Conservation (phyloP, 768 basidiomycete species). For the Porphyrellus cyaneotinctus region DNA sequence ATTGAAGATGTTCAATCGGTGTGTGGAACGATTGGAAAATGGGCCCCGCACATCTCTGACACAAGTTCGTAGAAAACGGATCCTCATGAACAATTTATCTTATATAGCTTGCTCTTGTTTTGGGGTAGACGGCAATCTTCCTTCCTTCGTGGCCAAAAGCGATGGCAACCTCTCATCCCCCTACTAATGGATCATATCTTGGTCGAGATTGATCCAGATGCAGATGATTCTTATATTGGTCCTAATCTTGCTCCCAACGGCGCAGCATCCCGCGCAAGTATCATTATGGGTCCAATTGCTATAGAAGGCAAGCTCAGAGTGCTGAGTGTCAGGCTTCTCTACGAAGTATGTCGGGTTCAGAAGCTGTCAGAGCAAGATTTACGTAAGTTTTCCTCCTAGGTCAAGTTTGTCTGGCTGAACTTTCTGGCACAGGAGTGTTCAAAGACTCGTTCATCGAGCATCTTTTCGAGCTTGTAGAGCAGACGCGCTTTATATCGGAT, state of each 20-base stretch:
- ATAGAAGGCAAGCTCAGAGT: conserved; percentile 81
- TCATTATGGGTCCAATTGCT: conserved; percentile 48
- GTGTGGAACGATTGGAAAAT: conserved; percentile 23
- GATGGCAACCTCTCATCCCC: conserved; percentile 80
- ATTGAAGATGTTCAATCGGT: conserved; percentile 67
- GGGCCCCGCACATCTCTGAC: conserved; percentile 4
- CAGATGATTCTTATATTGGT: conserved; percentile 55
- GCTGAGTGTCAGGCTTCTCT: conserved; percentile 71
- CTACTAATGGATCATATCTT: conserved; percentile 81
- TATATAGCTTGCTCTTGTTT: conserved; percentile 71
- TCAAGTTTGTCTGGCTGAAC: conserved; percentile 9
- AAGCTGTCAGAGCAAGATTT: conserved; percentile 74
- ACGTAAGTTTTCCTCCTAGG: conserved; percentile 44
- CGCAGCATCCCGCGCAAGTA: conserved; percentile 34
- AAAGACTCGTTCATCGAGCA: conserved; percentile 81
- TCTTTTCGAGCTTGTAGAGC: conserved; percentile 90
- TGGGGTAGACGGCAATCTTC: conserved; percentile 66
- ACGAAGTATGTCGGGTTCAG: conserved; percentile 92
- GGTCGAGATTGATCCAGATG: conserved; percentile 76
- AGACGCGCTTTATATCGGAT: conserved; percentile 81
- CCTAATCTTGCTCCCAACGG: conserved; percentile 30
- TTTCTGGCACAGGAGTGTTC: conserved; percentile 57
- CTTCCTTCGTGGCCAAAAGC: conserved; percentile 75
- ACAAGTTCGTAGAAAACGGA: conserved; percentile 60
- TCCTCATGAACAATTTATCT: conserved; percentile 77